Base-by-base conservation (phyloP, 148 eudicot genomes). In the Camellia granthamiana region DNA sequence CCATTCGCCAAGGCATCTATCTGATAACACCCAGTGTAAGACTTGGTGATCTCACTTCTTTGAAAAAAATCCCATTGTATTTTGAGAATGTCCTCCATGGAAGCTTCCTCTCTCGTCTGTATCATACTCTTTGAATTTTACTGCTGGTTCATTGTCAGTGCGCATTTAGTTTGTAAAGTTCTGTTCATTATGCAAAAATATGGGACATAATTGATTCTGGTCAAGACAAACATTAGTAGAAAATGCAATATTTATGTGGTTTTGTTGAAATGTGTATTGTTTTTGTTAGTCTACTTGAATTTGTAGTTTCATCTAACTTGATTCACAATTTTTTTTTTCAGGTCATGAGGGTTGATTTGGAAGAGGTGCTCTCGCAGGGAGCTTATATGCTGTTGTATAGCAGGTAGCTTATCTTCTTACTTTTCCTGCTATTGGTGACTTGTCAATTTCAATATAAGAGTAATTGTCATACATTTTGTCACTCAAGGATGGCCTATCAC, bases 321-420 rank as follows among this genome's bases (percentile, higher is more conserved):
- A 14, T 65, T 83, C 42, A 14, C 56, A 74, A 59, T 14, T 67
- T 67, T 3, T 67, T 3, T 80, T 42, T 81, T n/a, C 85, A 96
- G 99, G 99, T 96, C 38, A 73, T 77, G 6, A 82, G 78, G 42
- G 97, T 91, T 88, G 98, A 96, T 74, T 76, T 93, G 86, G 92
- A 92, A 82, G 99, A 96, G 85, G 97, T 96, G 72, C 97, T 96
- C 72, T 91, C 95, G 1, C 95, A 96, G 79, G 94, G 99, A 86
- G 97, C 99, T 80, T 96, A 96, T 85, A 96, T 96, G 99, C 99
- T 96, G 72, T 83, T 96, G 74, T 96, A 96, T 84, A 91, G 89
- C 86, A 91, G 97, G 99, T 92, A 87, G 47, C 42, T 59, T 58
- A 67, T 65, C 69, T 70, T 78, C 18, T 84, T 2, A 41, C 65